Evolutionary conservation across 805 yeast genomes (phyloP), one percentile per base, ranked within the genome.

Genomic region (Pichia paraexigua): DNA sequence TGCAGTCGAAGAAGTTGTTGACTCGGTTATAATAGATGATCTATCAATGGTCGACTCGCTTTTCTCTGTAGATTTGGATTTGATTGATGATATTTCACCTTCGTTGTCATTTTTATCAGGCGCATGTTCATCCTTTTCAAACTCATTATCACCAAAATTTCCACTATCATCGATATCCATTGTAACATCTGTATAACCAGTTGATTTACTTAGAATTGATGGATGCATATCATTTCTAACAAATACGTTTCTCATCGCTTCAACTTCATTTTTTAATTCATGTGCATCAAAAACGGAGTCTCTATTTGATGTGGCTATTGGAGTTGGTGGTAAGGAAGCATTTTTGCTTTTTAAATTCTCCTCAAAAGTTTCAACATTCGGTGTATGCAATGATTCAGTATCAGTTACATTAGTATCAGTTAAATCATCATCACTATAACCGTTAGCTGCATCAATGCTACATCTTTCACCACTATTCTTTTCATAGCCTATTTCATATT

Each of bases 181-280:
- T 2, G 10, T 37, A 25, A 5, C 17, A 21, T 12, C 11, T 15
- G 25, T 17, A 17, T 30, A 28, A 28, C 24, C 7, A 61, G 46
- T 49, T 8, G 43, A 17, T 24, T 45, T 45, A 32, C 45, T 49
- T n/a, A 49, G 20, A 9, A 49, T 35, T 9, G 52, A 45, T n/a
- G 48, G 52, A 37, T 49, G 52, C 49, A 49, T 50, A 28, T 51
- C 53, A 20, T 30, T 32, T 32, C 64, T 53, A 15, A 64, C 55
- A 48, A 64, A 63, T 21, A 52, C 47, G 48, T 53, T 50, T 51
- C 66, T 53, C 49, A 51, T 53, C 28, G 55, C 60, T 27, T 48
- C 58, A 2, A 58, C 60, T 13, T 48, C 51, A 21, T 46, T 18
- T 13, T 32, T 32, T 25, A 51, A 44, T 15, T 41, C 43, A 20